These are phyloP conservation scores for Phialemoniopsis sp. DNA, from an alignment of 2,329 filamentous ascomycete species.

Conservation along the genomic window DNA sequence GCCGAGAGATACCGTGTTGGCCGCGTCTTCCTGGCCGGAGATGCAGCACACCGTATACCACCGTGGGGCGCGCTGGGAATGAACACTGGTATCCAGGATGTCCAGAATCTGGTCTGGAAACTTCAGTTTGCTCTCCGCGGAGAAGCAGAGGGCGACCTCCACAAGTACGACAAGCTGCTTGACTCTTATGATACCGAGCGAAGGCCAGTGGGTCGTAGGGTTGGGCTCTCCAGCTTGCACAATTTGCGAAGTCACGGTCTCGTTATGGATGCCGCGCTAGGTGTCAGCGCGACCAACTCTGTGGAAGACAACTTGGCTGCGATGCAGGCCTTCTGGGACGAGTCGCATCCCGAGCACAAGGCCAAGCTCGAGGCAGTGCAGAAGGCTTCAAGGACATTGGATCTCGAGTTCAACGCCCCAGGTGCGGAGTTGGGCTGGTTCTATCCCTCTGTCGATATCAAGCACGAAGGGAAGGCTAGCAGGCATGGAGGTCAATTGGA, in stretches of 20 bases:
- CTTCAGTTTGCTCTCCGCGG: constrained; percentile 19
- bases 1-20: constrained; percentile 19
- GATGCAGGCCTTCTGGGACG: constrained; percentile 18
- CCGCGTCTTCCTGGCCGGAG: constrained; percentile 26
- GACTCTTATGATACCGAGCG: constrained; percentile 26
- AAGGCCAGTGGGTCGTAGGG: constrained; percentile 22
- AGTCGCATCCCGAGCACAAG: constrained; percentile 9
- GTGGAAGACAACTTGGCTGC: constrained; percentile 15
- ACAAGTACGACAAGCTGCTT: constrained; percentile 16
- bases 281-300: constrained; percentile 15
- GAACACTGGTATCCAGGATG: constrained; percentile 31
- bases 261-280: constrained; percentile 24
- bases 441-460: constrained; percentile 13
- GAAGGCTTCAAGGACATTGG: constrained; percentile 17
- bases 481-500: no score
- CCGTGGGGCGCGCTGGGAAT: constrained; percentile 28
- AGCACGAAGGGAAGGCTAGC: constrained; percentile 1
- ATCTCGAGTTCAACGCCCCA: constrained; percentile 24
- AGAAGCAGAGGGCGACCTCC: neutral
- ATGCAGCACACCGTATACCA: constrained; percentile 28
- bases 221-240: constrained; percentile 17
- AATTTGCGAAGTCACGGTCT: constrained; percentile 20
- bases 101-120: constrained; percentile 31
- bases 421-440: constrained; percentile 27
- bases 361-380: constrained; percentile 15